Base-by-base conservation (phyloP, 345 rosid species). In the Aethionema arabicum region DNA sequence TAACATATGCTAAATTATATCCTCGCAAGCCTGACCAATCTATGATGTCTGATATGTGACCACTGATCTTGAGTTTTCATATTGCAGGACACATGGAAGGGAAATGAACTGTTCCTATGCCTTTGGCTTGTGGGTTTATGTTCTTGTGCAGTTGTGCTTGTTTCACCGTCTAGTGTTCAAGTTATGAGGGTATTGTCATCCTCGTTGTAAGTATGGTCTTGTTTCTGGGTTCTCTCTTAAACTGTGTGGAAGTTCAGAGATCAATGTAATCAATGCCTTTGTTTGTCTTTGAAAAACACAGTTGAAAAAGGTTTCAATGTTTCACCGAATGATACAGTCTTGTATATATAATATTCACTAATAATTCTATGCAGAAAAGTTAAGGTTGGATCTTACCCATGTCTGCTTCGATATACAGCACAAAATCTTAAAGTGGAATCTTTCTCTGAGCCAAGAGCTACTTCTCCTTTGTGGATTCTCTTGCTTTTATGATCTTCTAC, bases 171-270 rank as follows among this genome's bases (percentile, higher is more conserved):
- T 53, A n/a, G 35, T 52, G 44, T 68, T 59, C 36, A 14, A 35
- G 56, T 35, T 51, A 39, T 51, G 36, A 21, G 49, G 60, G 44
- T 67, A 11, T 59, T 55, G 5, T 63, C 38, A 48, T 69, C 62
- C 41, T 27, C 3, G 47, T 70, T 70, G 74, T 56, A 70, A 70
- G 65, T 63, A 63, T 63, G 40, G 69, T 63, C 69, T 47, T 61
- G 67, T 59, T 29, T 60, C 40, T 29, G 33, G 32, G 61, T 31
- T 30, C 56, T 49, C 52, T 42, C 32, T 41, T 27, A 8, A 59
- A 42, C 39, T 51, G n/a, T 51, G 49, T 48, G 72, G 38, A 42
- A 59, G 4, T 51, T 59, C 40, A 59, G 69, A 41, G 52, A 62
- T 63, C 30, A 62, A 42, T 70, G 74, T 52, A 63, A 39, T 70